Percentiles rank a stretch among this genome's conserved stretches.
phyloP scores from a whole-genome alignment of 1,284 basidiomycete genomes.

The Melampsora larici-populina region DNA sequence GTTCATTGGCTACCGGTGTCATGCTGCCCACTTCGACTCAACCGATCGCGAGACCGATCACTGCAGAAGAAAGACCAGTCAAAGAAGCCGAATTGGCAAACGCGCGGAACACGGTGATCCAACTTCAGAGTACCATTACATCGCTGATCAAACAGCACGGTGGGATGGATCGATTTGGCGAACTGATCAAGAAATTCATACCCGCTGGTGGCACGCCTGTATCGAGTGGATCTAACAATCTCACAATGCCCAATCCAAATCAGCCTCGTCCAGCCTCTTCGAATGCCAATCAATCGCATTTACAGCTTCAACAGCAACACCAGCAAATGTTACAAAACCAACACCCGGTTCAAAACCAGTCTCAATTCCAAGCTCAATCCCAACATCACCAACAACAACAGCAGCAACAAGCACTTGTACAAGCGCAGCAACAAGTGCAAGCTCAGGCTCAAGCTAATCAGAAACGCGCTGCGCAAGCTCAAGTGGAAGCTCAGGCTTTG shows the following conservation, averaged over 20 bases:
- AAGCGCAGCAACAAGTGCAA: slow-evolving; percentile 26
- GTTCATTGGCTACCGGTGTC: slow-evolving; percentile 11
- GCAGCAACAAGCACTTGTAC: slow-evolving; percentile 1
- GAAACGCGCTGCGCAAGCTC: neutral
- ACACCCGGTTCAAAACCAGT: neutral
- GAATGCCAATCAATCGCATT: slow-evolving; percentile 19
- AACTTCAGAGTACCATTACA: slow-evolving; percentile 7
- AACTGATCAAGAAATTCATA: neutral
- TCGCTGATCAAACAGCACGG: slow-evolving; percentile 19
- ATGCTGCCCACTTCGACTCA: slow-evolving; percentile 12
- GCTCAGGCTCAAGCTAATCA: too few species aligned
- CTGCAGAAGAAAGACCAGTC: slow-evolving; percentile 12
- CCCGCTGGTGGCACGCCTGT: neutral
- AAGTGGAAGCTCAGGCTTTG: neutral
- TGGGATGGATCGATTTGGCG: neutral
- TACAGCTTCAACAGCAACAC: slow-evolving; percentile 1
- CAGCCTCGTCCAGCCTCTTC: slow-evolving; percentile 38
- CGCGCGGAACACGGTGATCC: slow-evolving; percentile 9
- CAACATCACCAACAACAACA: slow-evolving; percentile 6
- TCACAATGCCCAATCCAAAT: neutral
- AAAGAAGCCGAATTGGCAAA: slow-evolving; percentile 21
- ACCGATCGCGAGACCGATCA: slow-evolving; percentile 16
- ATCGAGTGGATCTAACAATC: slow-evolving; percentile 16
- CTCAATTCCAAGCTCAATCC: neutral
- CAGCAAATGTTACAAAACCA: slow-evolving; percentile 20